phyloP scores from a whole-genome alignment of 257 asterid species.

The Lycium ferocissimum region DNA sequence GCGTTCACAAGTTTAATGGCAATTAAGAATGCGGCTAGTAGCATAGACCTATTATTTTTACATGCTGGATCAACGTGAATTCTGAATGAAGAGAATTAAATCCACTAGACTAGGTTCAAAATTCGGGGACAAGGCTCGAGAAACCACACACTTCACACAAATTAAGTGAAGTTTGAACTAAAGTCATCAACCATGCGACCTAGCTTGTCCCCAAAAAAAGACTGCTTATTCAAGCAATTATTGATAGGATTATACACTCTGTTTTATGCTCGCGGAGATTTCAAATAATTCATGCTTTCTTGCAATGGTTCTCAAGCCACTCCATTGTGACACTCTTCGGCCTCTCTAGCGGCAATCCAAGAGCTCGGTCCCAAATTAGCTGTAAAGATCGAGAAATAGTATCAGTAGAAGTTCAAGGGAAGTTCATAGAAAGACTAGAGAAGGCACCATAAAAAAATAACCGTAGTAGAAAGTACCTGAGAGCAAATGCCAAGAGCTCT shows the following conservation, averaged over 20 bases:
- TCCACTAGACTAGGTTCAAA: constrained; percentile 27
- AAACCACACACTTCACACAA: constrained; percentile 22
- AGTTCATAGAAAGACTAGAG: background rate
- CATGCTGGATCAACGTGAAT: constrained; percentile 16
- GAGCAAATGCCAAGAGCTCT: constrained; percentile 95
- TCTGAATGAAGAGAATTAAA: background rate
- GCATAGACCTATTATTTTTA: constrained; percentile 26
- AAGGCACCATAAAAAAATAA: background rate
- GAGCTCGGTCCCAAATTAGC: constrained; percentile 99
- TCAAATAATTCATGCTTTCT: constrained; percentile 56
- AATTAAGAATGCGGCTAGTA: background rate
- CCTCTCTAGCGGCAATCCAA: constrained; percentile 96
- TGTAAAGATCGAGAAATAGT: constrained; percentile 38
- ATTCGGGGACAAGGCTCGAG: constrained; percentile 21
- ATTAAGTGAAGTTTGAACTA: background rate
- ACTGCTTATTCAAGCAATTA: constrained; percentile 27
- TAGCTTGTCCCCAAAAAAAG: background rate
- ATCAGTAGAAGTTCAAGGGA: background rate
- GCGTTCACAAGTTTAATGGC: background rate
- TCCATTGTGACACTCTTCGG: constrained; percentile 95
- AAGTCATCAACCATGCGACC: background rate
- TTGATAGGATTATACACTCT: background rate
- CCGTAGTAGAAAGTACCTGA: constrained; percentile 58
- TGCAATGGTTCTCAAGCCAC: constrained; percentile 78
- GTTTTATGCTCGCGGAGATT: background rate